Evolutionary conservation across 106 monocot species (phyloP), one percentile per base, ranked within the genome.

Genomic region (Allium sativum): DNA sequence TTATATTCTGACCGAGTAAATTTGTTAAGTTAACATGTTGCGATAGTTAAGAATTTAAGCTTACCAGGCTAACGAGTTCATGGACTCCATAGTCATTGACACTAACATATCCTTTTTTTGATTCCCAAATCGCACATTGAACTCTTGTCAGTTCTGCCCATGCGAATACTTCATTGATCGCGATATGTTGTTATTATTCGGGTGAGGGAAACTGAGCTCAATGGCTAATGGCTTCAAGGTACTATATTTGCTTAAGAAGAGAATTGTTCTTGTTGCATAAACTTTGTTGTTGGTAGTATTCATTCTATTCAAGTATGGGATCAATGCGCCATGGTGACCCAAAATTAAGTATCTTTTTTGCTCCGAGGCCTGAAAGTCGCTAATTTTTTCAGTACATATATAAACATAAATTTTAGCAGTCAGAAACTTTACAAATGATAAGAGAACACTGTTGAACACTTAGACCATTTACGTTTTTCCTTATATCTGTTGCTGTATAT

Each of bases 231-330:
- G 89, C 72, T 68, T 72, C 44, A 93, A 62, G 7, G 82, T 74
- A 10, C 70, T 66, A 20, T 85, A 82, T 0, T 68, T 48, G 12
- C 63, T 66, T 42, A 86, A 66, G 57, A 86, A 75, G 40, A 93
- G 52, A 5, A 93, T 47, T 12, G 93, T 85, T 18, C 93, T 77
- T 9, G 93, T 55, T 13, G 85, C 89, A 53, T 93, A 93, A n/a
- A 81, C 69, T 69, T 72, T 81, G 47, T 56, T 76, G 9, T 41
- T 10, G 8, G 75, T 70, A 1, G 48, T 1, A 56, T 89, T 89
- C 45, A 93, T 76, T 10, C 81, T 68, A 31, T 14, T 58, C 46
- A 93, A 46, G 55, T 76, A 88, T 1, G 84, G 84, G 45, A 87
- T 75, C 56, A 88, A 16, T 0, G 69, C 18, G 40, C 88, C 92